phyloP scores from a whole-genome alignment of 805 yeast species.

The Candida railenensis region DNA sequence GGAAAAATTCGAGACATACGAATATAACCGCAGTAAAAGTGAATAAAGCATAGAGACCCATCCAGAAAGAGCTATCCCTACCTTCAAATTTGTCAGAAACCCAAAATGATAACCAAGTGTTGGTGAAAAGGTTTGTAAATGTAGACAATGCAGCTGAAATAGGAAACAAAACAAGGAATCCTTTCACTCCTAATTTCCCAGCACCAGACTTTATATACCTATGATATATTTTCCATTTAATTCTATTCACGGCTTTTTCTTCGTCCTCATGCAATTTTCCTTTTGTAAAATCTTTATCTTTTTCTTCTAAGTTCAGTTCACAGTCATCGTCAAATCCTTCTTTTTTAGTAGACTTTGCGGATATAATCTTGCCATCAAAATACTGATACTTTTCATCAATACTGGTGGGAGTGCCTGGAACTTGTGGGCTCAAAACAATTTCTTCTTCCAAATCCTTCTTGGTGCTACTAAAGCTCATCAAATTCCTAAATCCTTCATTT shows the following conservation, averaged over 20 bases:
- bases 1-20: constrained; percentile 40
- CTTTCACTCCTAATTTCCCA: constrained; percentile 37
- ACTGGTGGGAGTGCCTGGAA: background rate
- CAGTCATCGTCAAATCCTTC: too few species aligned
- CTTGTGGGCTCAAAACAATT: background rate
- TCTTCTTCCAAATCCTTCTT: constrained; percentile 10
- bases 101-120: constrained; percentile 88
- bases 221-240: constrained; percentile 47
- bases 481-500: constrained; percentile 25
- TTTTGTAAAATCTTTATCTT: constrained; percentile 7
- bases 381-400: constrained; percentile 17
- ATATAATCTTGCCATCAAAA: constrained; percentile 7
- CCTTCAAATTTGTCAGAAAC: constrained; percentile 50
- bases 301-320: background rate
- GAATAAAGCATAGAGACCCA: constrained; percentile 70
- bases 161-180: constrained; percentile 18
- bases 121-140: constrained; percentile 57
- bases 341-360: background rate
- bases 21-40: constrained; percentile 49
- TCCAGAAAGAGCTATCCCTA: constrained; percentile 56
- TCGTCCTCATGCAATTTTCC: constrained; percentile 44
- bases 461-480: constrained; percentile 24
- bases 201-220: constrained; percentile 56
- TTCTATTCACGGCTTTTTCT: constrained; percentile 57
- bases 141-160: constrained; percentile 32